Base-by-base conservation (phyloP, 2,329 filamentous ascomycete genomes). In the Aureobasidium namibiae region DNA sequence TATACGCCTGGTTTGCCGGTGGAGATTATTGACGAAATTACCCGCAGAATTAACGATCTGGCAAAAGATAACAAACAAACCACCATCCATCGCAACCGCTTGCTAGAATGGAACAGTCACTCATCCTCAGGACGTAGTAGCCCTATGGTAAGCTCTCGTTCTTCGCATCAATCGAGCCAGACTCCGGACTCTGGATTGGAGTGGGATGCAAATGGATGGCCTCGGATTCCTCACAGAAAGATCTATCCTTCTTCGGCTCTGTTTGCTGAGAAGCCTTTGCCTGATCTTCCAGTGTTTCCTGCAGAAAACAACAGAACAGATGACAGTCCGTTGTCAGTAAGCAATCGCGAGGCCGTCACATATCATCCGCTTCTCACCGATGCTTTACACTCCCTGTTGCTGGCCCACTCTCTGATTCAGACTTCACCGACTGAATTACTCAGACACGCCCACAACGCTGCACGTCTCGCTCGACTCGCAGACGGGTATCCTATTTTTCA, bases 401-500 rank as follows among this genome's bases (percentile, higher is more conserved):
- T 95, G 41, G 88, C 86, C 64, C 90, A 95, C 71, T 82, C 82
- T n/a, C 82, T 95, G 10, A 74, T 89, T 8, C 89, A 92, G 71
- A 95, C 90, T 0, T 88, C 89, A 0, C 72, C 82, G 11, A 90
- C 88, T 65, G 89, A 94, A 70, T 81, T 92, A 34, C 82, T 85
- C 52, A 87, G 89, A 36, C 89, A 94, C 69, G 88, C 89, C 0
- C 81, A 90, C 75, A 94, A 92, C 81, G 89, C 87, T 4, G 88
- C 89, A 16, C 84, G 89, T 5, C 78, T 94, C 1, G 80, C 83
- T 4, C 82, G 89, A 21, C 79, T 94, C 24, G 85, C 83, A 50
- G 88, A 94, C 66, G 89, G 89, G 4, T 92, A 90, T 65, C 90
- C 90, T 0, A 82, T 92, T 50, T 92, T 95, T 68, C 84, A 91